Evolutionary conservation across 2,329 filamentous ascomycete species (phyloP), one percentile per base, ranked within the genome.

Genomic region (Colletotrichum costaricense): DNA sequence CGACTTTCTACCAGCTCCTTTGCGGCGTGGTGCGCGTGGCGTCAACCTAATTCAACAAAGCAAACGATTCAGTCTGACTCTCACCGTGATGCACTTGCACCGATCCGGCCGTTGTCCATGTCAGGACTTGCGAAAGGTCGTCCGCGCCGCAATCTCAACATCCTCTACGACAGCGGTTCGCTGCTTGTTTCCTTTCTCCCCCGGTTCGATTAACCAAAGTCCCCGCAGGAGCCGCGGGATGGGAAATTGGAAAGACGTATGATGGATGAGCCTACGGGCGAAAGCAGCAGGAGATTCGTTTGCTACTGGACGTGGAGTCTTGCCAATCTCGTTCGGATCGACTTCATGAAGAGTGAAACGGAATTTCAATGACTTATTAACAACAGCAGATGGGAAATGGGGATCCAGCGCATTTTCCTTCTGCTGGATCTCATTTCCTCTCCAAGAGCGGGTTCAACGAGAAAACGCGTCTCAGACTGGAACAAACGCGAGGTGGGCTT

Each of bases 41-140:
- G 33, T 49, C 19, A 22, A 49, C 19, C 19, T 58, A 58, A 55
- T n/a, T 64, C 26, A 33, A 42, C 38, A n/a, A 52, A 35, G 19
- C 22, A 33, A 5, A 52, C 19, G 16, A 52, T 11, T 22, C 38
- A 49, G 42, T 22, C 19, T 19, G 1, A 14, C 26, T 54, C 49
- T 58, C 57, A 49, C 65, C 64, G 38, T 58, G 30, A 11, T 26
- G 26, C 69, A 42, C 69, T 72, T 72, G 28, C 28, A 69, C 64
- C 30, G 19, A 69, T 38, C 14, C 6, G 69, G 66, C 19, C 42
- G 63, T 63, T 42, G 24, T 26, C 9, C 54, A 52, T n/a, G 11
- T 30, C 65, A 1, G 63, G 42, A 22, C 64, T n/a, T 49, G 2
- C 19, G 19, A 22, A 63, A 33, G 16, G 12, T 26, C 8, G 30